Percentiles rank a stretch among this genome's conserved stretches.
Evolutionary conservation across 805 yeast species (phyloP).

Genomic region (Wickerhamomyces bovis): DNA sequence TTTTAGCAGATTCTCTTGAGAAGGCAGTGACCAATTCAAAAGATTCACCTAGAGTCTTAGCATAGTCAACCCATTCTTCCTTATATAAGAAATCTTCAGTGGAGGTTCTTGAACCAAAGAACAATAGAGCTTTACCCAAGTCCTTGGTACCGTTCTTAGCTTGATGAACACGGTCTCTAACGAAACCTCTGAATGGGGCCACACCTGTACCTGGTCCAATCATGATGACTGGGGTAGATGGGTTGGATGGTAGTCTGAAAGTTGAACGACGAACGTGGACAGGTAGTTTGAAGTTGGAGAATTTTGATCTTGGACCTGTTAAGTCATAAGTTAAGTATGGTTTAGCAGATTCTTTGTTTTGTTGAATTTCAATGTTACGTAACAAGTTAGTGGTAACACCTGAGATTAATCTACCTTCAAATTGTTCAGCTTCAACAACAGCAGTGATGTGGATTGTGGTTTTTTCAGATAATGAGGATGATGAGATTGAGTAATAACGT

Average conservation of each 20-base stretch:
- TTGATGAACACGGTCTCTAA: constrained; percentile 75
- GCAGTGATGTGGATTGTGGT: constrained; percentile 79
- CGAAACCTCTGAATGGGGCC: constrained; percentile 95
- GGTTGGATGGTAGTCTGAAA: constrained; percentile 86
- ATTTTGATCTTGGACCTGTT: constrained; percentile 73
- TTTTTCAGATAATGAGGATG: constrained; percentile 76
- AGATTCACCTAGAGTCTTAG: constrained; percentile 44
- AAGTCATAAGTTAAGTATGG: constrained; percentile 60
- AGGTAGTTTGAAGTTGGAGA: constrained; percentile 54
- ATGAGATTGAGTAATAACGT: constrained; percentile 93
- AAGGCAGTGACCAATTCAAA: constrained; percentile 81
- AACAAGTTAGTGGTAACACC: constrained; percentile 93
- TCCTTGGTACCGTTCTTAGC: constrained; percentile 39
- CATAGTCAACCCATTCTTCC: constrained; percentile 83
- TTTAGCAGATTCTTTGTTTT: constrained; percentile 40
- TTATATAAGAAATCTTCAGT: constrained; percentile 77
- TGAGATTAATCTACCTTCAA: constrained; percentile 27
- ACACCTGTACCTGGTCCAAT: constrained; percentile 99
- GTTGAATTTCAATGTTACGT: constrained; percentile 57
- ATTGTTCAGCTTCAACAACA: constrained; percentile 60
- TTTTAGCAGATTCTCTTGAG: constrained; percentile 63
- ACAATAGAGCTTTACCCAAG: constrained; percentile 70
- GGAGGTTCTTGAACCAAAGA: constrained; percentile 83
- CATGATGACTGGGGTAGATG: constrained; percentile 79
- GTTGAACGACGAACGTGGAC: constrained; percentile 93